Evolutionary conservation across 495 filamentous ascomycete genomes (phyloP).

Genomic region (Podospora pseudocomata): DNA sequence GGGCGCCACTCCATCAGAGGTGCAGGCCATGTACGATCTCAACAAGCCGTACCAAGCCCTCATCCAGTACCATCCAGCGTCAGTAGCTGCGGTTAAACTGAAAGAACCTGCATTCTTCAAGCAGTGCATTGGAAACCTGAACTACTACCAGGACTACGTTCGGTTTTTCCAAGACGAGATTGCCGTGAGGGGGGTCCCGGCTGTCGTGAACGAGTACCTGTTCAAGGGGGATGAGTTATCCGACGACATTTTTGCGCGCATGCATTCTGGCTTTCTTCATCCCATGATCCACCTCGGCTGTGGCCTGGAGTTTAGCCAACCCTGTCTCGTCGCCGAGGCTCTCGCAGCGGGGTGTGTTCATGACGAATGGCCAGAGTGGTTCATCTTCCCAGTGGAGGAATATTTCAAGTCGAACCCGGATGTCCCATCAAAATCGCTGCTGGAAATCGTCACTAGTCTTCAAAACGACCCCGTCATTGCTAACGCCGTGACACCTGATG

Average conservation of each 20-base stretch:
- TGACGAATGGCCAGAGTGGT: constrained; percentile 43
- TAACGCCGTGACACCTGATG: not conserved
- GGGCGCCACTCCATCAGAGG: constrained; percentile 50
- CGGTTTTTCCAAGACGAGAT: constrained; percentile 24
- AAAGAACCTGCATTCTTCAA: constrained; percentile 8
- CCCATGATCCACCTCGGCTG: constrained; percentile 70
- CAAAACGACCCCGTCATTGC: not conserved
- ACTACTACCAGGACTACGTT: not conserved
- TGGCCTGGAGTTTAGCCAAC: constrained; percentile 65
- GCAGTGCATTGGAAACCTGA: not conserved
- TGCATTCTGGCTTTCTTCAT: constrained; percentile 56
- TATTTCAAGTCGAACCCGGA: constrained; percentile 29
- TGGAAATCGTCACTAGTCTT: not conserved
- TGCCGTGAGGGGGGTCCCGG: constrained; percentile 49
- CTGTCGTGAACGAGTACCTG: constrained; percentile 9
- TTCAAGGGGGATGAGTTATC: constrained; percentile 8
- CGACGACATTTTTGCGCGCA: not conserved
- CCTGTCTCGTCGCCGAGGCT: constrained; percentile 64
- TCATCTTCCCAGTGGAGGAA: constrained; percentile 50
- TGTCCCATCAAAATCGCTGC: constrained; percentile 5
- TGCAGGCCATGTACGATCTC: constrained; percentile 50
- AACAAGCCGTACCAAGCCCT: constrained; percentile 56
- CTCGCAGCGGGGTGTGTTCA: constrained; percentile 61
- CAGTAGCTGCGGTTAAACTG: not conserved
- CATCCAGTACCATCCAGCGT: constrained; percentile 12